A percentile compares a stretch with the other conserved stretches of the same genome.
Conservation (phyloP, 441 rosid species). For the Brassica hybrid region DNA sequence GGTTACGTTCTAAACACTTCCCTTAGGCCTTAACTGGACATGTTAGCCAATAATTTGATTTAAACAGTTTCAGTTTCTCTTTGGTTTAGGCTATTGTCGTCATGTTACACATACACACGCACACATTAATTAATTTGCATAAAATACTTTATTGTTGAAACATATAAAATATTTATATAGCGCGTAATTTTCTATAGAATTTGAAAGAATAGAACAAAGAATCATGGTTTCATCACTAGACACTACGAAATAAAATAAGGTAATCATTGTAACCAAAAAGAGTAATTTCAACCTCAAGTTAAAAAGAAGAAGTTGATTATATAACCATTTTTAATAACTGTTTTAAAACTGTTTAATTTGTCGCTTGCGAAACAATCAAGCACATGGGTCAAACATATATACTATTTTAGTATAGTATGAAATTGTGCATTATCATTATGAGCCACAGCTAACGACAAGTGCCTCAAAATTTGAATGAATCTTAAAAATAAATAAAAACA, state of each 20-base stretch:
- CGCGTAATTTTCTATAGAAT: conserved; percentile 4
- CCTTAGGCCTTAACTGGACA: conserved; percentile 1
- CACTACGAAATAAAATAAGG: conserved; percentile 40
- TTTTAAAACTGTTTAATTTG: conserved; percentile 32
- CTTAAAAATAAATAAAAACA: conserved; percentile 23
- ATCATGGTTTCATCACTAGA: conserved; percentile 32
- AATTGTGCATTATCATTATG: conserved; percentile 18
- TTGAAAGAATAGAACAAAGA: conserved; percentile 23
- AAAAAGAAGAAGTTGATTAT: conserved; percentile 40
- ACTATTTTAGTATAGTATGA: conserved; percentile 13
- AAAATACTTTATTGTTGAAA: too few relatives aligned
- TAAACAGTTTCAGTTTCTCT: conserved; percentile 16
- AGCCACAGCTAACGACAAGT: conserved; percentile 23
- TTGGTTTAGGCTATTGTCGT: conserved; percentile 22
- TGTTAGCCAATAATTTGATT: conserved; percentile 6
- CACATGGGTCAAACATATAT: conserved; percentile 29
- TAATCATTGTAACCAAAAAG: conserved; percentile 79
- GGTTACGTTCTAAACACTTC: not conserved
- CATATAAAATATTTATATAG: conserved; percentile 4
- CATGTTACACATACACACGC: conserved; percentile 17
- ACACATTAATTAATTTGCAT: conserved; percentile 9
- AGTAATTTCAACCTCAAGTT: conserved; percentile 56
- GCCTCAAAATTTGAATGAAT: conserved; percentile 28
- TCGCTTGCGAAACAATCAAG: conserved; percentile 63
- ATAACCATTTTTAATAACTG: not conserved